Evolutionary conservation across 2,329 filamentous ascomycete genomes (phyloP), one percentile per base, ranked within the genome.

Genomic region (Penicillium sp.): DNA sequence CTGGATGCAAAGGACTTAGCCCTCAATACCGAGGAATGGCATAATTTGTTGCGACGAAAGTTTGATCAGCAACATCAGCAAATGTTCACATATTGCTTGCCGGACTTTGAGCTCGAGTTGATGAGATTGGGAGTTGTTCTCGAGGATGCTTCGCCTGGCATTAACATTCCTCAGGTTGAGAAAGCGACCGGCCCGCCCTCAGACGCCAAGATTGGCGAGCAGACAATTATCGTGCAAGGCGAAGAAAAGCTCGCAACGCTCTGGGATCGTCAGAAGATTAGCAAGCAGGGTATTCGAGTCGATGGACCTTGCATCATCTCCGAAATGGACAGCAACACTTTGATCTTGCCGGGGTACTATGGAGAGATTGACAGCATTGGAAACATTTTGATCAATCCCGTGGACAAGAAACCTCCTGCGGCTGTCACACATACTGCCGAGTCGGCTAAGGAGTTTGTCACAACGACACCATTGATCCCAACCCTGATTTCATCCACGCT

Each of bases 251-350:
- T 74, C 27, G 78, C 78, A 4, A 74, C 66, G 0, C 69, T 80
- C 43, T 81, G 78, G 76, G 73, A 80, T 53, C 75, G 79, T 4
- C 56, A 67, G 2, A 69, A 71, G 50, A 69, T 80, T 46, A 75
- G 65, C 13, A 71, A 73, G 43, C 66, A 77, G 36, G 67, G 78
- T 1, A 66, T 75, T 36, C 70, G 71, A 34, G 66, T 81, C 2
- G 47, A 63, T 1, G 79, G 79, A 0, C 79, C 79, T 5, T 78
- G 77, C 38, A 70, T 81, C n/a, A 63, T 81, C 36, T 75, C 75
- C 0, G 78, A 81, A 55, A 81, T 80, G 76, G 79, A 81, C 58
- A 79, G 77, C 18, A 81, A 81, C 58, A 81, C 79, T 0, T 67
- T 81, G 2, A 77, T 82, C 24, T 68, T 80, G 4, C 79, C 79